These are phyloP conservation scores for Ascochyta clinopodiicola DNA, from an alignment of 2,329 filamentous ascomycete genomes.

Conservation along the genomic window DNA sequence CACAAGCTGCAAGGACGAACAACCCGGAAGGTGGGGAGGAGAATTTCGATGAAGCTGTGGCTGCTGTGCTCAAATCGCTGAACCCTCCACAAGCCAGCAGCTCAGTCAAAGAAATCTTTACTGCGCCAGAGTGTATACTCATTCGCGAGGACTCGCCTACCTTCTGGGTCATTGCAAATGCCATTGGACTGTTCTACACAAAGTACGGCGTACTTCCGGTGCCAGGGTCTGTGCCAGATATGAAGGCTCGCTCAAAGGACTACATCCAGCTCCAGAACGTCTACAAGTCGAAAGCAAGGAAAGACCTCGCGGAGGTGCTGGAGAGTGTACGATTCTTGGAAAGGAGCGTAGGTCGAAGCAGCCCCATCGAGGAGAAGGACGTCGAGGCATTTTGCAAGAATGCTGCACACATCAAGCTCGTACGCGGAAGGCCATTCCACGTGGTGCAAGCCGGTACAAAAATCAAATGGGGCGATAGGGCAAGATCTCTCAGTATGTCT, in stretches of 20 bases:
- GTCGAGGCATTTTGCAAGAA: slow-evolving; percentile 96
- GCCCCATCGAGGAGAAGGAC: slow-evolving; percentile 69
- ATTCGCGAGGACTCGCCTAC: slow-evolving; percentile 60
- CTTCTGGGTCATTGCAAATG: slow-evolving; percentile 90
- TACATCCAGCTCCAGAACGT: slow-evolving; percentile 92
- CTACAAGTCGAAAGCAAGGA: slow-evolving; percentile 86
- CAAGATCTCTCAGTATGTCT: slow-evolving; percentile 61
- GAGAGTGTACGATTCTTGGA: slow-evolving; percentile 66
- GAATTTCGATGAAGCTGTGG: slow-evolving; percentile 92
- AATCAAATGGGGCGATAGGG: slow-evolving; percentile 56
- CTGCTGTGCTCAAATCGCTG: slow-evolving; percentile 87
- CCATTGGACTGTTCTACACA: slow-evolving; percentile 77
- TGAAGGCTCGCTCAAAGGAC: slow-evolving; percentile 92
- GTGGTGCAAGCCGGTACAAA: slow-evolving; percentile 52
- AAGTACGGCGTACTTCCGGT: slow-evolving; percentile 78
- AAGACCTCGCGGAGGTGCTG: slow-evolving; percentile 78
- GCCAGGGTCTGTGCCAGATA: slow-evolving; percentile 88
- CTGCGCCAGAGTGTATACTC: slow-evolving; percentile 66
- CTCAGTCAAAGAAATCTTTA: slow-evolving; percentile 78
- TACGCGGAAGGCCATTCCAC: slow-evolving; percentile 68
- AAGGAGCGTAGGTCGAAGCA: slow-evolving; percentile 55
- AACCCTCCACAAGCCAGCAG: slow-evolving; percentile 71
- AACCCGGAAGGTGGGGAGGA: slow-evolving; percentile 90
- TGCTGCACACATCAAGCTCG: slow-evolving; percentile 87
- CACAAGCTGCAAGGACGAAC: slow-evolving; percentile 69